Evolutionary conservation across 768 basidiomycete genomes (phyloP).

Genomic region (Boletus tylopilopsis): DNA sequence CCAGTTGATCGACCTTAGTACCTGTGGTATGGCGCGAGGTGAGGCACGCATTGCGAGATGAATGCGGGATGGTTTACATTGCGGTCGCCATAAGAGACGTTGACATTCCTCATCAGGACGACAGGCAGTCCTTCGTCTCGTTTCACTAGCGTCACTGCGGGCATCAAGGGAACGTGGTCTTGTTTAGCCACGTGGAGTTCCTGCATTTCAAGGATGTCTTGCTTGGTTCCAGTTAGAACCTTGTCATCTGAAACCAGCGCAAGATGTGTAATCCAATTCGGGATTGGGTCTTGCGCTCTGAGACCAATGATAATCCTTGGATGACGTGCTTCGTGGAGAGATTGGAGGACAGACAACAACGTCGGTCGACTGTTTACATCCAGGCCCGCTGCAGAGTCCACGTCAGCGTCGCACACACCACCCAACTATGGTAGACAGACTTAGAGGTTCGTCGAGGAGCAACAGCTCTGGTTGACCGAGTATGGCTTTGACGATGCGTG

Average conservation of each 20-base stretch:
- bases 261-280: slow-evolving; percentile 70
- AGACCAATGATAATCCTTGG: slow-evolving; percentile 68
- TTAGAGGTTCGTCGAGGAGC: slow-evolving; percentile 89
- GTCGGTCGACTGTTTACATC: slow-evolving; percentile 58
- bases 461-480: slow-evolving; percentile 68
- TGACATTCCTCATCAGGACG: slow-evolving; percentile 62
- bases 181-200: slow-evolving; percentile 4
- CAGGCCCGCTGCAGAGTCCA: slow-evolving; percentile 60
- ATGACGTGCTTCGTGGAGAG: slow-evolving; percentile 42
- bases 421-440: slow-evolving; percentile 38
- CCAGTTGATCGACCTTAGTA: slow-evolving; percentile 80
- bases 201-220: slow-evolving; percentile 37
- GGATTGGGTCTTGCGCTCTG: slow-evolving; percentile 66
- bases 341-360: slow-evolving; percentile 52
- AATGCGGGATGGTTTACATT: slow-evolving; percentile 38
- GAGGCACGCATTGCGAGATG: not conserved
- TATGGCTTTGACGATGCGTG: slow-evolving; percentile 76
- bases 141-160: not conserved
- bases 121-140: slow-evolving; percentile 36
- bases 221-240: slow-evolving; percentile 50
- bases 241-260: slow-evolving; percentile 48
- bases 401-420: not conserved
- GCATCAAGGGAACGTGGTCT: not conserved
- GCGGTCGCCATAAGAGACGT: slow-evolving; percentile 65
- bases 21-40: slow-evolving; percentile 36